phyloP scores from a whole-genome alignment of 495 filamentous ascomycete genomes.

The Tuber melanosporum region DNA sequence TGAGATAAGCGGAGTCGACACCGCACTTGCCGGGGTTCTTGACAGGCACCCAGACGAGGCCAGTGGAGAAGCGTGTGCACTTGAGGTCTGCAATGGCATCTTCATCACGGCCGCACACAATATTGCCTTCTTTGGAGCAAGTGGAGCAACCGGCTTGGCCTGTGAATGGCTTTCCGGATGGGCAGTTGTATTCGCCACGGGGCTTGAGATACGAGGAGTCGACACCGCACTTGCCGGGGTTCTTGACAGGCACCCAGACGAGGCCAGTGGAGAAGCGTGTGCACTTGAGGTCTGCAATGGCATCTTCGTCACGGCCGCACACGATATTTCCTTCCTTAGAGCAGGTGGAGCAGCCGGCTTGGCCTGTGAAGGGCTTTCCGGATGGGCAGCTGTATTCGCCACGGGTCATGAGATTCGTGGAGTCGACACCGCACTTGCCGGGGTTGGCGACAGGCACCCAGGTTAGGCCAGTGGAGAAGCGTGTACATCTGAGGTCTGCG shows the following conservation, averaged over 20 bases:
- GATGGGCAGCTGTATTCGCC: not conserved
- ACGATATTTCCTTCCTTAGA: not conserved
- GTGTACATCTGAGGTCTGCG: slow-evolving; percentile 2
- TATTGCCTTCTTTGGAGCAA: not conserved
- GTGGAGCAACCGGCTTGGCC: not conserved
- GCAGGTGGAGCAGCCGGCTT: not conserved
- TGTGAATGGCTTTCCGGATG: slow-evolving; percentile 2
- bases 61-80: not conserved
- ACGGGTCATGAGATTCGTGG: not conserved
- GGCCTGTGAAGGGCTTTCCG: slow-evolving; percentile 4
- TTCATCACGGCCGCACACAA: not conserved
- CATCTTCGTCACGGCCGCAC: not conserved
- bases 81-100: not conserved
- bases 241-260: not conserved
- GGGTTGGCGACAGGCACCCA: not conserved
- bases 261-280: not conserved
- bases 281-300: not conserved
- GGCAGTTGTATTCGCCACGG: not conserved
- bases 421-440: not conserved
- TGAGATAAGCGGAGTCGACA: not conserved
- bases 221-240: not conserved
- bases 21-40: not conserved
- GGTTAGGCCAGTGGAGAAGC: not conserved
- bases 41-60: not conserved
- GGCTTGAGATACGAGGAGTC: not conserved